Conservation (phyloP, 352 stramenopile genomes). For the Pythium coloratum region DNA sequence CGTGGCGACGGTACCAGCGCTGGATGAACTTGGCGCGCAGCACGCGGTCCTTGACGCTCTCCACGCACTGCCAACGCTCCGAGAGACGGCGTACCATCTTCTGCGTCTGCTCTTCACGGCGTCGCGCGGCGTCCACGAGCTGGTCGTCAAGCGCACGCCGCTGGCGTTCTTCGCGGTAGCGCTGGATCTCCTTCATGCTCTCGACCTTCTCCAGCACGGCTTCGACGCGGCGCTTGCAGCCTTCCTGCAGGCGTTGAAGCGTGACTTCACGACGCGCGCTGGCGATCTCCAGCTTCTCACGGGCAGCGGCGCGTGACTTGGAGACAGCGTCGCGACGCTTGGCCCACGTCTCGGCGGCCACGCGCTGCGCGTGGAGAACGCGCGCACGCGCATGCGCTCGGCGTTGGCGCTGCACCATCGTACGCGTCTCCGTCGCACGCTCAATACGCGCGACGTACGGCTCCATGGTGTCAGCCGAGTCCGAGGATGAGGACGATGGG, state of each 20-base stretch:
- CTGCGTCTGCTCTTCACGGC: constrained; percentile 55
- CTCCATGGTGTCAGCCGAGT: constrained; percentile 13
- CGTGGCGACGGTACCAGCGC: constrained; percentile 62
- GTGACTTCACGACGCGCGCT: constrained; percentile 43
- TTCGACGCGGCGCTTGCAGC: constrained; percentile 46
- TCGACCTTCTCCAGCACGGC: constrained; percentile 58
- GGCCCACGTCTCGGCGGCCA: constrained; percentile 48
- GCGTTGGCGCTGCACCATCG: constrained; percentile 40
- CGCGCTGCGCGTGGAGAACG: constrained; percentile 56
- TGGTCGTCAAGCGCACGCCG: constrained; percentile 44
- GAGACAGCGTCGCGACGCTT: constrained; percentile 47
- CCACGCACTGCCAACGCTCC: constrained; percentile 67
- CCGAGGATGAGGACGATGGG: neutral
- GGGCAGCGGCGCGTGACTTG: constrained; percentile 34
- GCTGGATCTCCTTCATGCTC: constrained; percentile 44
- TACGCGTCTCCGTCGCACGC: constrained; percentile 50
- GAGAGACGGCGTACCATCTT: constrained; percentile 49
- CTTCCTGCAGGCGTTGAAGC: constrained; percentile 42
- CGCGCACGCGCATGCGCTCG: constrained; percentile 42
- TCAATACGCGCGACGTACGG: constrained; percentile 39
- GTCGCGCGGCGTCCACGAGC: constrained; percentile 44
- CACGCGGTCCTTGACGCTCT: constrained; percentile 64
- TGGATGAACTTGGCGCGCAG: constrained; percentile 71
- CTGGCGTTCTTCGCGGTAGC: constrained; percentile 36
- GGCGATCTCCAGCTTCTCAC: constrained; percentile 51